Percentiles rank a stretch among this genome's conserved stretches.
phyloP scores from a whole-genome alignment of 495 filamentous ascomycete species.

The Copromyces sp. region DNA sequence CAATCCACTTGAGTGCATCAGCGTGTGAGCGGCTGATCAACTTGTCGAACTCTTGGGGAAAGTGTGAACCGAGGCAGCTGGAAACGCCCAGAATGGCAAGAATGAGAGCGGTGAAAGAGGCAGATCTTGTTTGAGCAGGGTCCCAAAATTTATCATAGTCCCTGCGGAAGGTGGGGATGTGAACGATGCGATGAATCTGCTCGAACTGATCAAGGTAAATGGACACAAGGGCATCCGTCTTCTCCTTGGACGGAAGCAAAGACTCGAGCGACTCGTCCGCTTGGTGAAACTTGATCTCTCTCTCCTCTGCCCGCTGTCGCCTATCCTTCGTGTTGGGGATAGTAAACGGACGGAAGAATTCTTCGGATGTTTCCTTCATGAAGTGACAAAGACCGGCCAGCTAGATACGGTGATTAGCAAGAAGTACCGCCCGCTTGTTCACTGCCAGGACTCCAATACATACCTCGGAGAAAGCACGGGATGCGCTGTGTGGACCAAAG shows the following conservation, averaged over 20 bases:
- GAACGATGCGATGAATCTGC: conserved; percentile 37
- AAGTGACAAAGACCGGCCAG: conserved; percentile 37
- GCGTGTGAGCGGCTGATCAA: conserved; percentile 24
- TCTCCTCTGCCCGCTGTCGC: conserved; percentile 16
- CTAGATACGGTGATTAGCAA: conserved; percentile 10
- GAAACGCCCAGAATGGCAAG: conserved; percentile 32
- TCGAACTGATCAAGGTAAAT: conserved; percentile 38
- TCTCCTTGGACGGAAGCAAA: conserved; percentile 27
- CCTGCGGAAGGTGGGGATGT: conserved; percentile 34
- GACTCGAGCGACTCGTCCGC: conserved; percentile 27
- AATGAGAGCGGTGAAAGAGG: conserved; percentile 38
- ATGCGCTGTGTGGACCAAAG: conserved; percentile 39
- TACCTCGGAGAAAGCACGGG: conserved; percentile 30
- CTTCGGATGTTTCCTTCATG: conserved; percentile 34
- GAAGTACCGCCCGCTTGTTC: not conserved
- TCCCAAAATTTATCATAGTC: conserved; percentile 38
- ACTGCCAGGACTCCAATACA: not conserved
- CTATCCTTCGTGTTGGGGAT: conserved; percentile 28
- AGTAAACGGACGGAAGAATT: conserved; percentile 31
- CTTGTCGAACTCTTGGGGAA: conserved; percentile 25
- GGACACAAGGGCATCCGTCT: conserved; percentile 27
- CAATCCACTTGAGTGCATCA: conserved; percentile 29
- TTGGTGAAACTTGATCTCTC: conserved; percentile 25
- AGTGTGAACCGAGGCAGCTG: conserved; percentile 24
- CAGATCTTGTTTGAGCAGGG: conserved; percentile 24